Base-by-base conservation (phyloP, 1,284 basidiomycete species). In the Pterula multifida region DNA sequence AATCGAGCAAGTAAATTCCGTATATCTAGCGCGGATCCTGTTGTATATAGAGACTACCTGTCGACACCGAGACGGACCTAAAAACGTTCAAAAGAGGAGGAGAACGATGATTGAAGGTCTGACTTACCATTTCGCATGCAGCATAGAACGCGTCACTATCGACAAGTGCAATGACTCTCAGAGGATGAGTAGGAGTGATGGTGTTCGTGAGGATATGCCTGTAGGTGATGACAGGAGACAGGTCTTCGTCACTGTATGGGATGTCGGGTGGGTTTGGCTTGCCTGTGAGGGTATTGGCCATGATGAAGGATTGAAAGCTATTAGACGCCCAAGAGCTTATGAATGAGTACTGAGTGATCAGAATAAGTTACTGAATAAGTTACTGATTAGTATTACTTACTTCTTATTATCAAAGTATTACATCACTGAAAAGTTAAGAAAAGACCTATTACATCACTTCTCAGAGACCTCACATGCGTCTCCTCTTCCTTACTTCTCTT, bases 71-170 rank as follows among this genome's bases (percentile, higher is more conserved):
- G 76, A 24, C 92, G 76, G 45, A 42, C 17, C 39, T 42, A 22
- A 4, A 17, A 6, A 19, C 9, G 39, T 42, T 42, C n/a, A 42
- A 42, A 42, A n/a, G 19, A 47, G 11, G 22, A 47, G 12, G 23
- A 11, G 9, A 11, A 23, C 12, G 4, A 47, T 4, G 23, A 32
- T 32, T 32, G 28, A 6, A 15, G 28, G 39, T 9, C 6, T 9
- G 22, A 47, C 45, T 24, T 25, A 87, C 77, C 65, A 87, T 86
- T 66, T 97, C 91, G 66, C 93, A 97, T 23, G 88, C 81, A 44
- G 90, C 90, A 63, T 92, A 93, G 55, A 93, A 92, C 0, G 91
- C 92, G 65, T 96, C 93, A 59, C 86, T 90, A 61, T 98, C 95
- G 63, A 91, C 93, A 47, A 97, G 84, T 0, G 90, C 91, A 35